Base-by-base conservation (phyloP, 225 moss, liverwort and hornwort species). In the Bryoerythrophyllum caledonicum region DNA sequence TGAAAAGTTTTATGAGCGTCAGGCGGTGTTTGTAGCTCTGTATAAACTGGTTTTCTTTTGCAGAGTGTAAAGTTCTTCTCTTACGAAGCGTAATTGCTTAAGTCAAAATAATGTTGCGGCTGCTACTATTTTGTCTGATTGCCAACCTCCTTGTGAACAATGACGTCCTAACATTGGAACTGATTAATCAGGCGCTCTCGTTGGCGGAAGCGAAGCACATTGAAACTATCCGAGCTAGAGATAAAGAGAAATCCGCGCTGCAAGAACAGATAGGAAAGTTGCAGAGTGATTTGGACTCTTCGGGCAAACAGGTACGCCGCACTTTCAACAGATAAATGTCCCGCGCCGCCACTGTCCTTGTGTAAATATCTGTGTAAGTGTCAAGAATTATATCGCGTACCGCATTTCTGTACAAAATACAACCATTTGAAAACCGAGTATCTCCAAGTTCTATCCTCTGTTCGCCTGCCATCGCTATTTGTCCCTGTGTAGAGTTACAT, bases 301-400 rank as follows among this genome's bases (percentile, higher is more conserved):
- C 90, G 7, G 73, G 61, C 27, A 92, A 93, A 74, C 96, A 97
- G 82, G 92, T 92, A 80, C 26, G 35, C 25, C 63, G 57, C 55
- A 20, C 5, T 20, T 14, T 40, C 1, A 7, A 49, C 60, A 2
- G 28, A 19, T 4, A 48, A 21, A 4, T 28, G 11, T 54, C 5
- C 28, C 8, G 34, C 30, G 1, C 3, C 6, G 4, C 4, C 24
- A 11, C 25, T 16, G 35, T 24, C 12, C 21, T n/a, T 27, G 1
- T 0, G 37, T 19, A 25, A 60, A 1, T 32, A 30, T 38, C 20
- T 38, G 9, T 4, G n/a, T 69, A 20, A 8, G 1, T 13, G 1
- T 37, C 13, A 8, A 60, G 16, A 34, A 17, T 10, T 3, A 0
- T 34, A 34, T 20, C 60, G 20, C 51, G 11, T 52, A 25, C 49